These are phyloP conservation scores for Symbiodinium natans DNA, from an alignment of 73 alveolate species.

Conservation along the genomic window DNA sequence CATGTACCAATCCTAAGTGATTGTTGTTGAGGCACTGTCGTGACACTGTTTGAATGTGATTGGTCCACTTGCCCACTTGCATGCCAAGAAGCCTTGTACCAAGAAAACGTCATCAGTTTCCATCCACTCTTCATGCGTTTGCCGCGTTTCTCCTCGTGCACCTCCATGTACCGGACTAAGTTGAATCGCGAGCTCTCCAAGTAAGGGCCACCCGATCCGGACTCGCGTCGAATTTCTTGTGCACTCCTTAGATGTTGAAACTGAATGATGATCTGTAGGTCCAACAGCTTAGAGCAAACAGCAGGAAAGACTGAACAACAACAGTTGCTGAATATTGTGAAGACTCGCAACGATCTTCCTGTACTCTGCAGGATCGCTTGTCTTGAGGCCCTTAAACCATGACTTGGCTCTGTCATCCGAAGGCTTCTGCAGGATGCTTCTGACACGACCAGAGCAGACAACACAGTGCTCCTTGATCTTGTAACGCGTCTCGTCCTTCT, in stretches of 20 bases:
- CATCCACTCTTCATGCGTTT: not conserved
- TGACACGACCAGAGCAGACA: not conserved
- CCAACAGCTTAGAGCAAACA: too few relatives aligned
- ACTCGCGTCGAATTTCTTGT: too few relatives aligned
- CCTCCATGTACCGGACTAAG: slow-evolving; percentile 1
- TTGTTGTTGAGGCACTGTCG: too few relatives aligned
- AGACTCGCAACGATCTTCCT: not conserved
- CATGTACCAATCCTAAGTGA: not conserved
- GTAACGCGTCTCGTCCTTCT: not conserved
- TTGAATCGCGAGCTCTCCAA: not conserved
- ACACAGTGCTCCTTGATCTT: not conserved
- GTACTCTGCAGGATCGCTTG: not conserved
- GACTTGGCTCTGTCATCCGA: not conserved
- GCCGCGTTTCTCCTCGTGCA: not conserved
- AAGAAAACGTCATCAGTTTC: not conserved
- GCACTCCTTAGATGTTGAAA: too few relatives aligned
- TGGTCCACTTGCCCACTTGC: not conserved
- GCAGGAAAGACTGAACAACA: not conserved
- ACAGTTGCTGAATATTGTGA: not conserved
- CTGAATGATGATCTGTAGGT: too few relatives aligned
- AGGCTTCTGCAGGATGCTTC: not conserved
- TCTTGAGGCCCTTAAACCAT: not conserved
- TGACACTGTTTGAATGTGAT: not conserved
- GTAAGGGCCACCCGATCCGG: not conserved
- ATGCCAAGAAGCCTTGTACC: not conserved